Percentiles rank a stretch among this genome's conserved stretches.
phyloP scores from a whole-genome alignment of 2,329 filamentous ascomycete genomes.

The Colletotrichum endophyticum region DNA sequence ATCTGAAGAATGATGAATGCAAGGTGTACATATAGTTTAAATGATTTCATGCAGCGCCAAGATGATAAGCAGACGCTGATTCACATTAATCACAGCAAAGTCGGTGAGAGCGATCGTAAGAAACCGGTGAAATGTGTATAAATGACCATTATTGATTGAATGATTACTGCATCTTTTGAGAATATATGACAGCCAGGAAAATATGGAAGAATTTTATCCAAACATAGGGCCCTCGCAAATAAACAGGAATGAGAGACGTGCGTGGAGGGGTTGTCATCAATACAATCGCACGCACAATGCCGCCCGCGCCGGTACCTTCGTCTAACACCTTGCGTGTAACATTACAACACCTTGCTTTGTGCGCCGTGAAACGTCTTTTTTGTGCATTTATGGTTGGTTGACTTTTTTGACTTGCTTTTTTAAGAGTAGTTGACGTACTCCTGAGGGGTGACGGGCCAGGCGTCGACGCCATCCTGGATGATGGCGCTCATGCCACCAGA shows the following conservation, averaged over 20 bases:
- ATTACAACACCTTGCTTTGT: not conserved
- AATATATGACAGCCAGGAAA: constrained; percentile 12
- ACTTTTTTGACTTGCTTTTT: not conserved
- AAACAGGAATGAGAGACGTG: not conserved
- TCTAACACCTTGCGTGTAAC: not conserved
- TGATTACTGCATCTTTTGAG: constrained; percentile 11
- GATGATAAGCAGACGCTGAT: not conserved
- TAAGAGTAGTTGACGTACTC: constrained; percentile 33
- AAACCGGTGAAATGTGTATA: not conserved
- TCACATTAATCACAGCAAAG: not conserved
- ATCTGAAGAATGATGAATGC: not conserved
- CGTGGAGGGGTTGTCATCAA: not conserved
- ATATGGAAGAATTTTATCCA: not conserved
- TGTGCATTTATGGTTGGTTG: not conserved
- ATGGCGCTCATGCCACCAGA: constrained; percentile 60
- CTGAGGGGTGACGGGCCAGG: constrained; percentile 44
- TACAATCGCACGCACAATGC: constrained; percentile 3
- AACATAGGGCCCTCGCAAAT: not conserved
- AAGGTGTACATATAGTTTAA: not conserved
- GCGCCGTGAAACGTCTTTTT: not conserved
- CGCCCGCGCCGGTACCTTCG: not conserved
- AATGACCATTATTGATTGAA: constrained; percentile 11
- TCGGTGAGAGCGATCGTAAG: not conserved
- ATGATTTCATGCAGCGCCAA: not conserved
- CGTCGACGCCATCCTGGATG: constrained; percentile 52